Conservation (phyloP, 176 grass and related monocot species). For the Eleusine indica region DNA sequence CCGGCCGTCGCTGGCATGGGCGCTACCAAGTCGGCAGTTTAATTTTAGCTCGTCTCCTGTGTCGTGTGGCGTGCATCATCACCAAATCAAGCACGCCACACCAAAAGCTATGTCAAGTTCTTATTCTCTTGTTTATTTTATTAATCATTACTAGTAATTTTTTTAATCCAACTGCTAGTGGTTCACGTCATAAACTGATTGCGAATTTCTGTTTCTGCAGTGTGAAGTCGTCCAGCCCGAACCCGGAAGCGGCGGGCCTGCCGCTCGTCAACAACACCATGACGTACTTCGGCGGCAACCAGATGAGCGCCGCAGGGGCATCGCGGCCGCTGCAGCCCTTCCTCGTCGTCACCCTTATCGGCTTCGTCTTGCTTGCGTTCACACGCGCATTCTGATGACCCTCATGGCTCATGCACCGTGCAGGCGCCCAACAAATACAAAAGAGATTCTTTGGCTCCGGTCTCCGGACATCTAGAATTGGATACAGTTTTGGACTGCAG, state of each 20-base stretch:
- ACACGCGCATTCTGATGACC: background rate
- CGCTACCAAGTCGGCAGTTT: background rate
- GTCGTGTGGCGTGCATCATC: too few species aligned
- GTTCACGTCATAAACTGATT: background rate
- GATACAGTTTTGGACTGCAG: background rate
- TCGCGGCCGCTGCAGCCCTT: background rate
- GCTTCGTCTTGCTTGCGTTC: background rate
- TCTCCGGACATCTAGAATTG: background rate
- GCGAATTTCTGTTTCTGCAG: conserved; percentile 9
- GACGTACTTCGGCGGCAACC: conserved; percentile 39
- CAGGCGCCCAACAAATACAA: too few species aligned
- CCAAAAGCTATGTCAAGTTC: too few species aligned
- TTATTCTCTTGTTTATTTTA: background rate
- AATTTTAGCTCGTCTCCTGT: background rate
- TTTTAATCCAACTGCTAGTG: background rate
- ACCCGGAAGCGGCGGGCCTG: conserved; percentile 33
- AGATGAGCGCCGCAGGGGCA: background rate
- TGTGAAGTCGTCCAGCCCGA: conserved; percentile 44
- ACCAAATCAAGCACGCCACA: too few species aligned
- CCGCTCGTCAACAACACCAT: conserved; percentile 61
- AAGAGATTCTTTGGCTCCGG: background rate
- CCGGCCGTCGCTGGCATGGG: background rate
- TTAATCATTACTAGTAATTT: background rate
- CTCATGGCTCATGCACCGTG: too few species aligned
- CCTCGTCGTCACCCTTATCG: background rate